Percentiles rank a stretch among this genome's conserved stretches.
phyloP scores from a whole-genome alignment of 208 protist genomes.

The Trichomonas tenax region DNA sequence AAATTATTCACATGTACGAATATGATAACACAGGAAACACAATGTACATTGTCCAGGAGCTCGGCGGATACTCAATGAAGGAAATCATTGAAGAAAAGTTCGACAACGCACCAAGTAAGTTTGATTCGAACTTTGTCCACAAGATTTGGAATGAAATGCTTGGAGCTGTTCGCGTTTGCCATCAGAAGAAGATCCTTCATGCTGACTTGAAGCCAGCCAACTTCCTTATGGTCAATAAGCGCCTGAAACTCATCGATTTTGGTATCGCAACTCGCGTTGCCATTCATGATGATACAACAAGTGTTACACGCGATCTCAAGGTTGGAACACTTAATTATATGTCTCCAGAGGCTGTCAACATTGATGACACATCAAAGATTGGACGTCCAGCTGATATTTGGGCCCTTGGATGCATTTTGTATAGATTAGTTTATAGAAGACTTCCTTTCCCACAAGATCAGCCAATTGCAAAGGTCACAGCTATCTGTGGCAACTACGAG shows the following conservation, averaged over 20 bases:
- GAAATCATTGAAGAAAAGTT: conserved; percentile 16
- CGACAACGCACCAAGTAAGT: neutral
- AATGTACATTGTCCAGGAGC: conserved; percentile 30
- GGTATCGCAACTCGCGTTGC: conserved; percentile 35
- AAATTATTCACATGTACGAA: conserved; percentile 39
- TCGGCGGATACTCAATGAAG: neutral
- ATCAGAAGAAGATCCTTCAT: conserved; percentile 44
- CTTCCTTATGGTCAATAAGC: conserved; percentile 44
- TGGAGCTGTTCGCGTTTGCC: conserved; percentile 41
- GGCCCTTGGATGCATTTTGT: conserved; percentile 51
- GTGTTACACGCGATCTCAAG: conserved; percentile 37
- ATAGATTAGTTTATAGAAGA: conserved; percentile 36
- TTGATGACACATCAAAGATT: neutral
- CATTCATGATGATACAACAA: conserved; percentile 37
- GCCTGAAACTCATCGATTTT: conserved; percentile 54
- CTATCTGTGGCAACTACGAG: conserved; percentile 22
- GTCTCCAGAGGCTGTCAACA: conserved; percentile 44
- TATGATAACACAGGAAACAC: neutral
- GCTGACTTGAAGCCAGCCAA: conserved; percentile 52
- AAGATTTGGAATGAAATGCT: conserved; percentile 40
- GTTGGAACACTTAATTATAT: conserved; percentile 54
- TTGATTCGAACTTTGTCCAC: conserved; percentile 13
- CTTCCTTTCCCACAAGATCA: conserved; percentile 23
- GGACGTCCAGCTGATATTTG: conserved; percentile 43
- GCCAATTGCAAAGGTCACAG: conserved; percentile 17